These are phyloP conservation scores for Diddensiella caesifluorescens DNA, from an alignment of 805 yeast genomes.

Conservation along the genomic window DNA sequence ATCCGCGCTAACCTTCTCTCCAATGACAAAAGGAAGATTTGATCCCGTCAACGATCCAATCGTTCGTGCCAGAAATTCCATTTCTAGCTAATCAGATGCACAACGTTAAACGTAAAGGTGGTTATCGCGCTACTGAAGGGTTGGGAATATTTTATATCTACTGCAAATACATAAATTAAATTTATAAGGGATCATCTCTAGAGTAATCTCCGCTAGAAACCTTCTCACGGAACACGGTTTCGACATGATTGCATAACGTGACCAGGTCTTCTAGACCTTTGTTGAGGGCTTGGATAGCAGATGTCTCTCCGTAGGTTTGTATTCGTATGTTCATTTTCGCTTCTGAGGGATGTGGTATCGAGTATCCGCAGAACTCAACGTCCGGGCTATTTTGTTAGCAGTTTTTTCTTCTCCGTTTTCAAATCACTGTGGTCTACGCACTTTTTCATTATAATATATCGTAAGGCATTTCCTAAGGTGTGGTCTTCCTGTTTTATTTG, in stretches of 20 bases:
- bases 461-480: slow-evolving; percentile 88
- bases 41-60: slow-evolving; percentile 25
- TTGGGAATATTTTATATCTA: not conserved
- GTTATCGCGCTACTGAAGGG: too few species aligned
- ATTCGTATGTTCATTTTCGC: slow-evolving; percentile 82
- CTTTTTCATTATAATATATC: slow-evolving; percentile 94
- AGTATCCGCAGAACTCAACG: slow-evolving; percentile 97
- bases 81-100: slow-evolving; percentile 4
- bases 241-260: slow-evolving; percentile 78
- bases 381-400: slow-evolving; percentile 49
- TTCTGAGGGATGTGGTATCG: slow-evolving; percentile 98
- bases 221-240: slow-evolving; percentile 66
- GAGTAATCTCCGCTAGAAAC: slow-evolving; percentile 51
- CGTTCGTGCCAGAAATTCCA: slow-evolving; percentile 32
- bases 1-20: slow-evolving; percentile 22
- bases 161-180: slow-evolving; percentile 2
- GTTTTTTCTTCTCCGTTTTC: not conserved
- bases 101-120: not conserved
- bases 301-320: slow-evolving; percentile 79
- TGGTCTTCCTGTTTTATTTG: slow-evolving; percentile 93
- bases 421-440: slow-evolving; percentile 12
- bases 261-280: slow-evolving; percentile 84
- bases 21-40: slow-evolving; percentile 28
- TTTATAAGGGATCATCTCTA: slow-evolving; percentile 18
- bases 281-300: slow-evolving; percentile 90